Conservation (phyloP, 306 rosid species). For the Quercus dentata region DNA sequence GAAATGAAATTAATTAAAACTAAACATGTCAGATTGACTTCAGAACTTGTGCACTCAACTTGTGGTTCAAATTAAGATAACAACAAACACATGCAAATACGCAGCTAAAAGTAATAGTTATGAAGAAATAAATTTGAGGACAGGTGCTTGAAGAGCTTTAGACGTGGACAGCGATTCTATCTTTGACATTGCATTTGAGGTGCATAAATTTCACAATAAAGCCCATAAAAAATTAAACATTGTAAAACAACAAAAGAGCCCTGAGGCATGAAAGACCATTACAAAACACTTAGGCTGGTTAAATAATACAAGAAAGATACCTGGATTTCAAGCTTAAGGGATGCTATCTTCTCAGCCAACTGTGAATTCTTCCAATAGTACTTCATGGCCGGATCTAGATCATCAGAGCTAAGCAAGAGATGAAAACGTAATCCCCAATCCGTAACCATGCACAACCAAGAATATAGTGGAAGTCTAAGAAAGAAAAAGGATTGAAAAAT, state of each 20-base stretch:
- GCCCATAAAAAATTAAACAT: not conserved
- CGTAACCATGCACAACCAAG: conserved; percentile 73
- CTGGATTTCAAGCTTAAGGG: conserved; percentile 76
- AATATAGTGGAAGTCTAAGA: conserved; percentile 39
- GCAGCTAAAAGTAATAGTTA: not conserved
- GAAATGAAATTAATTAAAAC: not conserved
- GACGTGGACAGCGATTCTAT: conserved; percentile 36
- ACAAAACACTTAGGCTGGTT: not conserved
- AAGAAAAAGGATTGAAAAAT: not conserved
- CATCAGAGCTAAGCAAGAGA: conserved; percentile 69
- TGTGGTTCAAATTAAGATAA: not conserved
- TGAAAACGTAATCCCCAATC: conserved; percentile 49
- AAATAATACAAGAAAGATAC: conserved; percentile 33
- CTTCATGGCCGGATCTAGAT: conserved; percentile 82
- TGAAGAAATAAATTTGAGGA: conserved; percentile 14
- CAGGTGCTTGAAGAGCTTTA: conserved; percentile 55
- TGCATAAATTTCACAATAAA: not conserved
- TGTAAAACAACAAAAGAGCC: not conserved
- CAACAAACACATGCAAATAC: not conserved
- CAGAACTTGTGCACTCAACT: not conserved
- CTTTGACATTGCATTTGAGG: conserved; percentile 41
- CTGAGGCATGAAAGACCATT: not conserved
- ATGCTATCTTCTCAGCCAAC: conserved; percentile 56
- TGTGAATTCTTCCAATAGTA: conserved; percentile 59
- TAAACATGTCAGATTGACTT: not conserved